A percentile compares a stretch with the other conserved stretches of the same genome.
phyloP scores from a whole-genome alignment of 805 yeast genomes.

The Saturnispora halmiae region DNA sequence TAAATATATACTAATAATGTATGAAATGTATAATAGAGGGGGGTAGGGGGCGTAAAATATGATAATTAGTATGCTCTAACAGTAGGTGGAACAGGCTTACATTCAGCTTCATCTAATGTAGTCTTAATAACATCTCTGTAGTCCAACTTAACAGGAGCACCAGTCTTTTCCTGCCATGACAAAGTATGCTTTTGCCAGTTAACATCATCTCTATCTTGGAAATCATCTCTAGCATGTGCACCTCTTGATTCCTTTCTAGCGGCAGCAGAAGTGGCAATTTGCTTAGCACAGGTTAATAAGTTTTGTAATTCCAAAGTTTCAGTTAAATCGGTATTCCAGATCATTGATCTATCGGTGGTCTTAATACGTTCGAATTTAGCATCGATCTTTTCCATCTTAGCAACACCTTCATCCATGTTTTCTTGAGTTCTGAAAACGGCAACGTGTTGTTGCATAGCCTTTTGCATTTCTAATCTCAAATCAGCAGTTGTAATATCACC shows the following conservation, averaged over 20 bases:
- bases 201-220: constrained; percentile 88
- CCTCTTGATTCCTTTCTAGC: constrained; percentile 97
- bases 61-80: constrained; percentile 76
- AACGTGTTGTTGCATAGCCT: constrained; percentile 92
- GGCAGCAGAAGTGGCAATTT: constrained; percentile 89
- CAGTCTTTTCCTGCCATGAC: constrained; percentile 75
- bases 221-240: constrained; percentile 98
- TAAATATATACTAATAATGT: background rate
- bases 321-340: constrained; percentile 95
- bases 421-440: constrained; percentile 95
- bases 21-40: too few species aligned
- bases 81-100: constrained; percentile 95
- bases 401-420: constrained; percentile 85
- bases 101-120: constrained; percentile 85
- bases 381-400: constrained; percentile 67
- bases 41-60: background rate
- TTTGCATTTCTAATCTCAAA: constrained; percentile 88
- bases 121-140: constrained; percentile 79
- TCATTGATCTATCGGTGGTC: constrained; percentile 94
- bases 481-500: constrained; percentile 82
- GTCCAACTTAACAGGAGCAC: constrained; percentile 61
- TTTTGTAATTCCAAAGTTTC: constrained; percentile 95
- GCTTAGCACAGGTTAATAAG: constrained; percentile 93
- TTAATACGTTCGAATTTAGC: constrained; percentile 63
- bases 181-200: constrained; percentile 97